Base-by-base conservation (phyloP, 2,329 filamentous ascomycete species). In the Calonectria hawksworthii region DNA sequence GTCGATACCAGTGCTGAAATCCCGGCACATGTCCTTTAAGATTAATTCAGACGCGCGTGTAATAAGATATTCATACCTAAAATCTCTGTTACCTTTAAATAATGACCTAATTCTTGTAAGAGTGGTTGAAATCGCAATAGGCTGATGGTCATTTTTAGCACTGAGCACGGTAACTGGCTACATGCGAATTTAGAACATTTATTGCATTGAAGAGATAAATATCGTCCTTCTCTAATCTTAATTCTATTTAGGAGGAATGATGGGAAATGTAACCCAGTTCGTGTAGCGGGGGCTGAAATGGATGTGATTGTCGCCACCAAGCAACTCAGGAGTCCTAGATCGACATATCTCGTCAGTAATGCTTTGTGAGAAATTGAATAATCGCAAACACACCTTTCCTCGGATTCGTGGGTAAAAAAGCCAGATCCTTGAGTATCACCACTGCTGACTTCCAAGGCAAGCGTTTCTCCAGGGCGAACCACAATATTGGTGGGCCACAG, bases 401-500 rank as follows among this genome's bases (percentile, higher is more conserved):
- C 23, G 4, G 50, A 59, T 9, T 59, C 52, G 26, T 59, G 52
- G 3, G 28, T 59, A 21, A 92, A 92, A 41, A 91, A 86, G 0
- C 89, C 90, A 68, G 85, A 87, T 0, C 91, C 91, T 76, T 92
- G 90, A 0, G 90, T 92, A 81, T 92, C 91, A 2, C 88, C 88
- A 61, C 84, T 86, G 16, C 86, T 81, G 4, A 92, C 84, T 80
- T 92, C 90, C 41, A 92, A 86, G 3, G 91, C 85, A 18, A 92
- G 78, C 77, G 84, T 86, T 0, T 86, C 88, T 0, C 90, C 90
- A n/a, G 78, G 75, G 38, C 80, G 78, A 32, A 82, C 84, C 16
- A 92, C 83, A 0, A 92, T 89, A 74, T 91, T 91, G 0, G 91
- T 93, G 0, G 91, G 91, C 92, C 91, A 93, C 1, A 93, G 81